Evolutionary conservation across 2,329 filamentous ascomycete genomes (phyloP), one percentile per base, ranked within the genome.

Genomic region (Hysterium pulicare): DNA sequence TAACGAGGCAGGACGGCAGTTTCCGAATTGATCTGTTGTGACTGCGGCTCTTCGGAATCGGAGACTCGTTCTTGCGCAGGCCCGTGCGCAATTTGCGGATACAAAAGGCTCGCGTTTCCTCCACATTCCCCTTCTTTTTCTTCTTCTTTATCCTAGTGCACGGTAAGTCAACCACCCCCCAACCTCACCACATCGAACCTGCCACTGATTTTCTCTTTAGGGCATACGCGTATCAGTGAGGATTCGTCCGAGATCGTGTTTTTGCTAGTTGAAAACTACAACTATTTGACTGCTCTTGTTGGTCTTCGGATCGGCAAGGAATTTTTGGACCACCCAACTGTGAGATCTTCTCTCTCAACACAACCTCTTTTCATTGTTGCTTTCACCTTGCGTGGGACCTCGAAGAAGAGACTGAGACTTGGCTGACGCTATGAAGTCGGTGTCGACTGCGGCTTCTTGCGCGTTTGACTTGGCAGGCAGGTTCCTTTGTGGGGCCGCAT

Each of bases 241-340:
- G 85, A 87, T 83, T 82, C 79, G 82, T 88, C 86, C 81, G 86
- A 89, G 83, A 81, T 80, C 78, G 79, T 79, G 78, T 87, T 87
- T 86, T 87, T 88, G 85, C 85, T 88, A 87, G 83, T 87, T 87
- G 84, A 86, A 86, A 87, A 86, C 84, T 87, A 86, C 75, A 73
- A 77, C 75, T 76, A 79, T 63, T 15, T 15, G 84, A 87, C 84
- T 76, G 76, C 85, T 90, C 75, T 75, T 77, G 71, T 77, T 79
- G 81, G 83, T 77, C 79, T 76, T 74, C 73, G 76, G 78, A 75
- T 77, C 78, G 79, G 72, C 73, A 78, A 77, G 84, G 28, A 41
- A 42, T 42, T 38, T 42, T 38, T 42, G 40, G 34, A 35, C 35
- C 24, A 36, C 33, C 11, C n/a, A 21, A 45, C 58, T 58, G 69